These are phyloP conservation scores for Fusarium nurragi DNA, from an alignment of 2,329 filamentous ascomycete genomes.

Conservation along the genomic window DNA sequence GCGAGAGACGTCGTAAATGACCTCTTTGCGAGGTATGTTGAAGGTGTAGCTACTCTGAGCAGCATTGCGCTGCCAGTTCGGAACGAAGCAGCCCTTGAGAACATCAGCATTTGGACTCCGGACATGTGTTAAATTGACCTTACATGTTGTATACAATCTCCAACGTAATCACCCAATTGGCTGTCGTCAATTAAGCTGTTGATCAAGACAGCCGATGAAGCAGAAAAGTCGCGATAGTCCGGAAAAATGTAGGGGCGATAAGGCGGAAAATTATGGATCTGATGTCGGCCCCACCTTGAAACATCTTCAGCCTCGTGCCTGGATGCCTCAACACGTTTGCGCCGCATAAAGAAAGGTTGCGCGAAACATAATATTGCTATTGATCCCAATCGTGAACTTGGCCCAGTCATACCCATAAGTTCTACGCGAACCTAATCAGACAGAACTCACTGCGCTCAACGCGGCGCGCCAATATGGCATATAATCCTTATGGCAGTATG, in stretches of 20 bases:
- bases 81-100: constrained; percentile 40
- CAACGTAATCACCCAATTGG: constrained; percentile 34
- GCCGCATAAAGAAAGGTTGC: constrained; percentile 19
- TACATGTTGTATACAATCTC: constrained; percentile 37
- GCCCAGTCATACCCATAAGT: background rate
- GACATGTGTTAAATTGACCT: background rate
- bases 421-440: background rate
- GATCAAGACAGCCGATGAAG: constrained; percentile 10
- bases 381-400: constrained; percentile 3
- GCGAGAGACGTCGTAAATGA: constrained; percentile 49
- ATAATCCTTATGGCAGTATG: constrained; percentile 69
- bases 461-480: constrained; percentile 58
- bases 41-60: constrained; percentile 42
- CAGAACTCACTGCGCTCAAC: constrained; percentile 7
- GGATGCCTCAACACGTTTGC: constrained; percentile 35
- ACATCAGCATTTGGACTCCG: background rate
- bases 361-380: background rate
- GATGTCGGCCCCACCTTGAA: constrained; percentile 35
- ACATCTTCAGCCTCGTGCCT: constrained; percentile 43
- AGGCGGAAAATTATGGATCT: constrained; percentile 29
- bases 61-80: constrained; percentile 48
- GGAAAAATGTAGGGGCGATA: constrained; percentile 48
- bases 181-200: constrained; percentile 31
- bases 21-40: constrained; percentile 36
- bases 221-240: constrained; percentile 42